Base-by-base conservation (phyloP, 2,329 filamentous ascomycete species). In the Cladosporium oxysporum region DNA sequence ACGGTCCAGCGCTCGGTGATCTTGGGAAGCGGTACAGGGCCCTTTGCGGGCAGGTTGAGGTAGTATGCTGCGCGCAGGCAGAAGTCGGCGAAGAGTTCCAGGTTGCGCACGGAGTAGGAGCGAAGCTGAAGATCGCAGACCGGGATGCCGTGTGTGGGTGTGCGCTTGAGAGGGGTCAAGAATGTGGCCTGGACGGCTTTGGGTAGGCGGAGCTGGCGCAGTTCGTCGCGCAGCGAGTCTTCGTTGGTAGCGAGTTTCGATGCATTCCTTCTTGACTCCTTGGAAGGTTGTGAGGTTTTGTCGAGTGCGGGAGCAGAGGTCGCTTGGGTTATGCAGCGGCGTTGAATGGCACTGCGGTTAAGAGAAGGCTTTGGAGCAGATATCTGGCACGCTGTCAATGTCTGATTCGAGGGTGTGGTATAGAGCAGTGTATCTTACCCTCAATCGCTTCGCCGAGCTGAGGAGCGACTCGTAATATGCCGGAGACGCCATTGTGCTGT, bases 1-100 rank as follows among this genome's bases (percentile, higher is more conserved):
- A 98, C 93, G 0, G 95, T 98, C 95, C 95, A 99, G 73, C 93
- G 88, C 82, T 99, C 92, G 18, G 87, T 91, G 70, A 94, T 92
- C 66, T 90, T 88, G 1, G 95, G 95, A 21, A 99, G 83, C 12
- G 94, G 92, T 6, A 95, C 84, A 6, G 95, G 93, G 0, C 95
- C 95, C 57, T 87, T 91, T 2, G 93, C 93, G 11, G 93, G 90
- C 1, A 99, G 88, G 21, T 90, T 88, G 50, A 97, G 87, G 80
- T 94, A 99, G 82, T 98, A 99, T 65, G 95, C 95, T 4, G 93
- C 93, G 70, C 95, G 91, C 64, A 98, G 83, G 59, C 93, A 93
- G 77, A 99, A 98, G 81, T 99, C 95, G 79, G 90, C 85, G 77
- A 96, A 97, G 81, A 97, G 93, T 74, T 97, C 92, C 66, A 99